A percentile compares a stretch with the other conserved stretches of the same genome.
Evolutionary conservation across 1,284 basidiomycete species (phyloP).

Genomic region (Neolentinus lepideus): DNA sequence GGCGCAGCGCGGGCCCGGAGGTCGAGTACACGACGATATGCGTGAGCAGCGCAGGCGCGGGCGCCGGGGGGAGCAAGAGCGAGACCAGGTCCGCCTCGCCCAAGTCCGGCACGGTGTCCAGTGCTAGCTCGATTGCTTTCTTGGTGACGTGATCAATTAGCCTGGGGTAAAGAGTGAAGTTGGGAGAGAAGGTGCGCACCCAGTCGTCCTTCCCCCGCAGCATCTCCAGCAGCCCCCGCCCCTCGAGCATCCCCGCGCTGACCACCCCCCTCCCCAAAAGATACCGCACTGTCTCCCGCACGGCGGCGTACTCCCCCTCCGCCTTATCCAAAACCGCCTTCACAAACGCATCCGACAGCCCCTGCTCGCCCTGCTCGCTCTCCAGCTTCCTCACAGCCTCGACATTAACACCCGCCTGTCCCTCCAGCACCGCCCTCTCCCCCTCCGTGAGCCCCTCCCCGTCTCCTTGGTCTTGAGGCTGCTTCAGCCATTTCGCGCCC

Average conservation of each 20-base stretch:
- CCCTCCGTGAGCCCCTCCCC: slow-evolving; percentile 11
- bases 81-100: slow-evolving; percentile 54
- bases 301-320: not conserved
- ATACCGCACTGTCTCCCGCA: slow-evolving; percentile 25
- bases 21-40: slow-evolving; percentile 45
- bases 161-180: not conserved
- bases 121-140: slow-evolving; percentile 45
- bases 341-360: not conserved
- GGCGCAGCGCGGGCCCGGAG: slow-evolving; percentile 42
- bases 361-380: not conserved
- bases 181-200: slow-evolving; percentile 34
- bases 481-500: not conserved
- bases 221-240: slow-evolving; percentile 41
- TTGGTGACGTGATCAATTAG: slow-evolving; percentile 6
- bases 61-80: slow-evolving; percentile 36
- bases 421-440: slow-evolving; percentile 36
- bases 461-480: not conserved
- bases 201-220: slow-evolving; percentile 53
- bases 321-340: not conserved
- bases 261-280: slow-evolving; percentile 48
- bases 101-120: slow-evolving; percentile 50
- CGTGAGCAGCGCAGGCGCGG: slow-evolving; percentile 36
- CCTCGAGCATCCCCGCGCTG: slow-evolving; percentile 49
- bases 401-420: slow-evolving; percentile 39
- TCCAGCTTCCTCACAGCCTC: slow-evolving; percentile 26